Conservation (phyloP, 2,329 filamentous ascomycete genomes). For the Apiospora kogelbergensis region DNA sequence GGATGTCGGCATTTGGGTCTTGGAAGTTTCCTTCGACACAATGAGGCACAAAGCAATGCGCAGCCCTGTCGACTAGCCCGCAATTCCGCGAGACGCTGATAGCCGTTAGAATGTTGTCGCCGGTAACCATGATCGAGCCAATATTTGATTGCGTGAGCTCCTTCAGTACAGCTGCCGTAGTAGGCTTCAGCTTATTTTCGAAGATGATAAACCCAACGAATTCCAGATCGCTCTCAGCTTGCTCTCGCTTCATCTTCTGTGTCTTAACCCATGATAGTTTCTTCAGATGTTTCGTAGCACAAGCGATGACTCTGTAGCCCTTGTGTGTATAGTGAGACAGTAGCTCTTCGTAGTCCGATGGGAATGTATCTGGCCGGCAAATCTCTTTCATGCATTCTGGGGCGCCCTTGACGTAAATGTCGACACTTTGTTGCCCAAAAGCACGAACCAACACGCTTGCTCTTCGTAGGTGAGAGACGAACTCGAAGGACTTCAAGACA, state of each 20-base stretch:
- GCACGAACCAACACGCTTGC: conserved; percentile 91
- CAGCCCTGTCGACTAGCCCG: conserved; percentile 73
- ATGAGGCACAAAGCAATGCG: conserved; percentile 90
- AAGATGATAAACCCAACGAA: conserved; percentile 98
- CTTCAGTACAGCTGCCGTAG: conserved; percentile 75
- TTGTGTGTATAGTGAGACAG: conserved; percentile 90
- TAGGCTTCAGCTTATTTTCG: conserved; percentile 95
- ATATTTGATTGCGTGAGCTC: conserved; percentile 84
- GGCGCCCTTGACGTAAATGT: conserved; percentile 93
- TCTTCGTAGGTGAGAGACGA: conserved; percentile 86
- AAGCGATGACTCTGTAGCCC: conserved; percentile 94
- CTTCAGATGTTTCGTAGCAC: conserved; percentile 82
- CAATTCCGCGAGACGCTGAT: conserved; percentile 95
- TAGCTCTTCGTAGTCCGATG: conserved; percentile 84
- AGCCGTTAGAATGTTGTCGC: conserved; percentile 95
- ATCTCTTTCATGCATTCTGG: conserved; percentile 97
- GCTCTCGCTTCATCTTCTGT: conserved; percentile 85
- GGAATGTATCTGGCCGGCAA: conserved; percentile 80
- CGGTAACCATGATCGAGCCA: conserved; percentile 91
- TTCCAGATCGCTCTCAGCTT: conserved; percentile 80
- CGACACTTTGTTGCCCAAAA: conserved; percentile 80
- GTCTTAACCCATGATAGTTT: conserved; percentile 92
- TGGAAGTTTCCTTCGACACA: conserved; percentile 78
- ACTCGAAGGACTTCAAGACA: conserved; percentile 89
- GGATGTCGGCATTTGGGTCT: conserved; percentile 70